Percentiles rank a stretch among this genome's conserved stretches.
These are phyloP conservation scores for Hordeum pubiflorum DNA, from an alignment of 202 grass and related monocot genomes.

Conservation along the genomic window DNA sequence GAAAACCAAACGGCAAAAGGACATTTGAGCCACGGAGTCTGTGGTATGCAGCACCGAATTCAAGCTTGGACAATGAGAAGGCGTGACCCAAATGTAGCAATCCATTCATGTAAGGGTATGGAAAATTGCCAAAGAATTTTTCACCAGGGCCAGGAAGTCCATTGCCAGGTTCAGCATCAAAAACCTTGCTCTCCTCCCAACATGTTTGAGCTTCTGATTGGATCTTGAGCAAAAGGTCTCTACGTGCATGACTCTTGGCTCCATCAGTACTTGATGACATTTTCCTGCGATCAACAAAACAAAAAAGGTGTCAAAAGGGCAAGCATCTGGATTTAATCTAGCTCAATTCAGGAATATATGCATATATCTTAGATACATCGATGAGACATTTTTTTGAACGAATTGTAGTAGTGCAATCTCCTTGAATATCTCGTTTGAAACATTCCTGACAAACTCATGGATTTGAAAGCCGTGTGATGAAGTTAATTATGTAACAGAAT, in stretches of 20 bases:
- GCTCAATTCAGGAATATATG: background rate
- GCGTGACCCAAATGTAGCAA: slow-evolving; percentile 73
- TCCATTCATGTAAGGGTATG: slow-evolving; percentile 91
- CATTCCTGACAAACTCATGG: background rate
- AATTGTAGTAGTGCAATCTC: background rate
- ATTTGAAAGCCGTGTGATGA: background rate
- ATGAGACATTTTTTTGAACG: background rate
- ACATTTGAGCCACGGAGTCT: slow-evolving; percentile 60
- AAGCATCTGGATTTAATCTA: background rate
- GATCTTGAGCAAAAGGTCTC: slow-evolving; percentile 46
- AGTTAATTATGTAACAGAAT: background rate
- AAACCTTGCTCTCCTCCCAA: slow-evolving; percentile 68
- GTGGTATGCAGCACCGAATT: slow-evolving; percentile 74
- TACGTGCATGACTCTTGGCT: slow-evolving; percentile 43
- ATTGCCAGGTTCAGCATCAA: slow-evolving; percentile 48
- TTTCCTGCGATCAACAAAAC: slow-evolving; percentile 24
- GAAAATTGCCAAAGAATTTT: slow-evolving; percentile 88
- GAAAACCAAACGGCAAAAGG: slow-evolving; percentile 78
- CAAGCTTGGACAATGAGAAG: slow-evolving; percentile 76
- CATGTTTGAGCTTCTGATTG: slow-evolving; percentile 36
- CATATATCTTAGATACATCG: background rate
- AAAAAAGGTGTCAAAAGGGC: background rate
- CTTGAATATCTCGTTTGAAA: background rate
- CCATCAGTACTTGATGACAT: slow-evolving; percentile 47
- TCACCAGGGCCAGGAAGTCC: slow-evolving; percentile 35